phyloP scores from a whole-genome alignment of 139 green algal genomes.

The Dunaliella primolecta region DNA sequence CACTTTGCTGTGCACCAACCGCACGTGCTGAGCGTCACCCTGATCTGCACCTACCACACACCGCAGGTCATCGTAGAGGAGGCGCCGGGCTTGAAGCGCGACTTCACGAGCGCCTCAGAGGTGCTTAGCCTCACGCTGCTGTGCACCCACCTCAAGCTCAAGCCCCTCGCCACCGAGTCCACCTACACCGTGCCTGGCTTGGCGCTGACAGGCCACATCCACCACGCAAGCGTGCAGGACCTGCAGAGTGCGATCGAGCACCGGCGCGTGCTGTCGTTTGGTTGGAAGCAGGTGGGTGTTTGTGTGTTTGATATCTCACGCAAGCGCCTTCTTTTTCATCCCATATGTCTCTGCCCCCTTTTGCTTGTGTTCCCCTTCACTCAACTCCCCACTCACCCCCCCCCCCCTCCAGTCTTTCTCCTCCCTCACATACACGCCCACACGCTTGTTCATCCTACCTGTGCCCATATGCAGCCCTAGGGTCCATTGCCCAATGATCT shows the following conservation, averaged over 20 bases:
- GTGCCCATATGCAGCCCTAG: too few species aligned
- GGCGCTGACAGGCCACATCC: neutral
- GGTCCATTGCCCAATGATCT: too few species aligned
- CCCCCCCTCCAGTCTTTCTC: too few species aligned
- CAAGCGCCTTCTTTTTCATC: too few species aligned
- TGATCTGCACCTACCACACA: neutral
- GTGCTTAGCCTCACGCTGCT: neutral
- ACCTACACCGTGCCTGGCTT: neutral
- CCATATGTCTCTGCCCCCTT: too few species aligned
- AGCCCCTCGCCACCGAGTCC: neutral
- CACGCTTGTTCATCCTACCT: too few species aligned
- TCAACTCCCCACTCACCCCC: too few species aligned
- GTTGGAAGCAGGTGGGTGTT: neutral
- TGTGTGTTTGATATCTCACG: too few species aligned
- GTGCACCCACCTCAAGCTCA: neutral
- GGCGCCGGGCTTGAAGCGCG: slow-evolving; percentile 12
- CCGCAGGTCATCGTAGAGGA: slow-evolving; percentile 38
- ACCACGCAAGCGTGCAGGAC: neutral
- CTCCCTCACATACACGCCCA: too few species aligned
- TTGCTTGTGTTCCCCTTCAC: too few species aligned
- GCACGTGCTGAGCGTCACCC: neutral
- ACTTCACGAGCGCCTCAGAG: slow-evolving; percentile 17
- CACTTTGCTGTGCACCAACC: slow-evolving; percentile 18
- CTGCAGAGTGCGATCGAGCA: slow-evolving; percentile 38
- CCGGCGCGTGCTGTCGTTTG: slow-evolving; percentile 29